Evolutionary conservation across 345 rosid genomes (phyloP), one percentile per base, ranked within the genome.

Genomic region (Lepidium aucheri): DNA sequence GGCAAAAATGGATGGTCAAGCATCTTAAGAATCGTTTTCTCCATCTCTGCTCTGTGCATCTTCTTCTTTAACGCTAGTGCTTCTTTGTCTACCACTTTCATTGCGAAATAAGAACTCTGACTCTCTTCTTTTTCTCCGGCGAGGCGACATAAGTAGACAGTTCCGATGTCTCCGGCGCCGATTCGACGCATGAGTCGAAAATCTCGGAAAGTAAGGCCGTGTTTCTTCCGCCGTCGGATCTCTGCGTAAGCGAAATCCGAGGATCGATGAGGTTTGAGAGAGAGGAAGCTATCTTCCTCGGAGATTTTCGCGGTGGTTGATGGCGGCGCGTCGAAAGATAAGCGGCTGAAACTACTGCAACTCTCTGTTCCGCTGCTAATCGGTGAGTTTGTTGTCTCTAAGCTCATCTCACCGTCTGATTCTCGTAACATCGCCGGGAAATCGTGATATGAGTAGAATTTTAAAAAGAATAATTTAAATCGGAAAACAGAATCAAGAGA

Each of bases 1-100:
- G 99, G 99, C 75, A 94, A 58, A 75, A 94, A 94, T 0, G 99
- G 99, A 67, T 94, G 97, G 68, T 90, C 97, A 8, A 90, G 72
- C 95, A 88, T 94, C 67, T 85, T 88, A 58, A 90, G 62, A 15
- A 94, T 83, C 74, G 75, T 82, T 47, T 79, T 86, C 83, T 94
- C 99, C 90, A 82, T 86, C 65, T 86, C 92, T 1, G 89, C 95
- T 41, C 97, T 82, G 3, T 84, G 85, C 59, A 77, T 75, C 65
- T 94, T 94, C 65, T 94, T 86, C 83, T 90, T 94, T 79, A 74
- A 40, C 16, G 74, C 90, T 42, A 84, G 67, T 0, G 80, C 86
- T 15, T 83, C 91, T 72, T 81, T 90, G 43, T 94, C 94, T 44
- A 94, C 97, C 13, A 90, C 99, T 65, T 94, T 94, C 99, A 94